Conservation (phyloP, 345 rosid genomes). For the Hibiscus tridactylites region DNA sequence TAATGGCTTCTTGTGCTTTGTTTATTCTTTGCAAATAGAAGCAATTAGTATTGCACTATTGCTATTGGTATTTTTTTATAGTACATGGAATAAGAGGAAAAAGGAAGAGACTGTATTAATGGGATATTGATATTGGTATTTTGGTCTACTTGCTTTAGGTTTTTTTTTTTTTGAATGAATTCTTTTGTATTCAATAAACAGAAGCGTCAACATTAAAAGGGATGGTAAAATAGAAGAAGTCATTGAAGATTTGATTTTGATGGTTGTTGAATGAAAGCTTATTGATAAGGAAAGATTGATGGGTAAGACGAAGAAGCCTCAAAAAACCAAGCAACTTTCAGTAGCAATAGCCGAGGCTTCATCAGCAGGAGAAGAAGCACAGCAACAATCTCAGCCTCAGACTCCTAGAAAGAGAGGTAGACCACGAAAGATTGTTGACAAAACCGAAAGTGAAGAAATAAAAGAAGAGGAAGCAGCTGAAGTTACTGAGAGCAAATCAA, state of each 20-base stretch:
- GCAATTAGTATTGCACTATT: background rate
- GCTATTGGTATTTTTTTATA: background rate
- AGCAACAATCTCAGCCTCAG: slow-evolving; percentile 23
- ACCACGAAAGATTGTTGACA: slow-evolving; percentile 61
- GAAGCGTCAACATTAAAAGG: slow-evolving; percentile 3
- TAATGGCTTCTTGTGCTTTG: slow-evolving; percentile 2
- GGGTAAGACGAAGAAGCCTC: slow-evolving; percentile 80
- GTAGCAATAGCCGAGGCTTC: slow-evolving; percentile 60
- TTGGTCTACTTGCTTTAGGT: slow-evolving; percentile 7
- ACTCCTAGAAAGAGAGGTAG: slow-evolving; percentile 73
- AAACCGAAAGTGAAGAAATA: slow-evolving; percentile 22
- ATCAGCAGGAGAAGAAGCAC: slow-evolving; percentile 22
- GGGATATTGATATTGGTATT: slow-evolving; percentile 9
- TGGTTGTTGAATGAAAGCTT: background rate
- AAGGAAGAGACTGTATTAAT: slow-evolving; percentile 1
- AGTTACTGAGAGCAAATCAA: slow-evolving; percentile 14
- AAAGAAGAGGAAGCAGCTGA: slow-evolving; percentile 20
- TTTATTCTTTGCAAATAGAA: background rate
- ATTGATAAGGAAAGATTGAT: slow-evolving; percentile 18
- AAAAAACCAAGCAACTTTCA: slow-evolving; percentile 62
- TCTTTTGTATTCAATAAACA: slow-evolving; percentile 5
- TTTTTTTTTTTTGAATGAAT: background rate
- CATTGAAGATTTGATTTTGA: slow-evolving; percentile 2
- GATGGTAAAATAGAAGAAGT: background rate
- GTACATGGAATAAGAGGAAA: background rate